Percentiles rank a stretch among this genome's conserved stretches.
These are phyloP conservation scores for Russula emetica DNA, from an alignment of 768 basidiomycete genomes.

Conservation along the genomic window DNA sequence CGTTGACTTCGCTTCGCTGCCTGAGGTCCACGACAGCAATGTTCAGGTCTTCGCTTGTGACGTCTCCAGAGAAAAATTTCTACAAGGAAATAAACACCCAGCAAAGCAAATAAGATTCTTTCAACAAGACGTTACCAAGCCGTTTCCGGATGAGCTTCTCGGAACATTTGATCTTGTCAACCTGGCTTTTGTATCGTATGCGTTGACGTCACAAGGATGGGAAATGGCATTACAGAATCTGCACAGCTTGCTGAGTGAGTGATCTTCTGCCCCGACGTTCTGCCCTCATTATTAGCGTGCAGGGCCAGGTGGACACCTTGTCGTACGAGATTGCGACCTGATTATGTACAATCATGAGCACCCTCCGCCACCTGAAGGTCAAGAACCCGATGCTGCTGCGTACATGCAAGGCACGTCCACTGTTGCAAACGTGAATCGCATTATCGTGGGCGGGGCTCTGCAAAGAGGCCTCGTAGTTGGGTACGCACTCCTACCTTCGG, in stretches of 20 bases:
- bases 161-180: constrained; percentile 15
- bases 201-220: constrained; percentile 3
- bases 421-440: neutral
- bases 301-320: constrained; percentile 12
- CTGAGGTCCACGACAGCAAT: neutral
- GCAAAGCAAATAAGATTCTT: neutral
- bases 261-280: neutral
- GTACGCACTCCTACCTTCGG: neutral
- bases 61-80: constrained; percentile 6
- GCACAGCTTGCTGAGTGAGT: constrained; percentile 1
- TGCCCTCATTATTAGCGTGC: neutral
- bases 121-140: constrained; percentile 7
- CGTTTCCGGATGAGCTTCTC: constrained; percentile 6
- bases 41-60: constrained; percentile 17
- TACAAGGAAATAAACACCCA: neutral
- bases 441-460: neutral
- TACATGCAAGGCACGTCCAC: neutral
- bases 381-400: neutral
- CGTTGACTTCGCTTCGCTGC: constrained; percentile 5
- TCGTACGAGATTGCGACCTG: constrained; percentile 1
- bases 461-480: neutral
- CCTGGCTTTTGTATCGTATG: neutral
- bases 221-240: constrained; percentile 1
- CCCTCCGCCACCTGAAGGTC: neutral
- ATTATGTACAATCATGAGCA: constrained; percentile 1